phyloP scores from a whole-genome alignment of 371 early-diverging fungal genomes.

The Chytridium lagenaria region DNA sequence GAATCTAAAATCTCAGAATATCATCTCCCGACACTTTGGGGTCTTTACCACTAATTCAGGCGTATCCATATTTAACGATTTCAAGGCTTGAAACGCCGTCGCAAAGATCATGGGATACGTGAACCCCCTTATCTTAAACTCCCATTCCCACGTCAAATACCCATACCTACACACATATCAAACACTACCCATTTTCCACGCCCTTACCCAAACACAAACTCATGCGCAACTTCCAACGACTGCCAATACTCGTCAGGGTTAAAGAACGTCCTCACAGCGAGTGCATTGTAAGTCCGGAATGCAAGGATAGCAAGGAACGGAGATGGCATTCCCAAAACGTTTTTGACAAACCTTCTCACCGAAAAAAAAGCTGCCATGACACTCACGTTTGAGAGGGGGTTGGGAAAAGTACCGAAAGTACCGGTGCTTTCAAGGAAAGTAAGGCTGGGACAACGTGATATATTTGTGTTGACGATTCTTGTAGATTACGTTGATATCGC shows the following conservation, averaged over 20 bases:
- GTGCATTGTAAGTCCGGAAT: constrained; percentile 40
- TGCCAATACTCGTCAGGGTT: constrained; percentile 95
- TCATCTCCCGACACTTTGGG: background rate
- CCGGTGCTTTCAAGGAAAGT: background rate
- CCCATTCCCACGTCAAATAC: constrained; percentile 94
- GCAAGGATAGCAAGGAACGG: constrained; percentile 6
- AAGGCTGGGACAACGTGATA: too few relatives aligned
- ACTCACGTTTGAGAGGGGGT: too few relatives aligned
- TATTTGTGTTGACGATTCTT: too few relatives aligned
- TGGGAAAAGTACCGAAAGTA: too few relatives aligned
- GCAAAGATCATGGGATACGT: constrained; percentile 83
- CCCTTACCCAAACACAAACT: constrained; percentile 75
- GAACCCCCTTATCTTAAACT: constrained; percentile 68
- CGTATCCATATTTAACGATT: constrained; percentile 66
- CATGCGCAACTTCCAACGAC: constrained; percentile 83
- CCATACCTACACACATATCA: constrained; percentile 63
- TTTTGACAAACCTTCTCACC: too few relatives aligned
- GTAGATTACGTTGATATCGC: too few relatives aligned
- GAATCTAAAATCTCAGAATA: constrained; percentile 51
- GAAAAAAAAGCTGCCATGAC: too few relatives aligned
- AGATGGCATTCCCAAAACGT: too few relatives aligned
- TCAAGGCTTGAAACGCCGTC: constrained; percentile 66
- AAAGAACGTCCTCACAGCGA: constrained; percentile 72
- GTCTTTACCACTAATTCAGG: constrained; percentile 59
- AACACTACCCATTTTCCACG: too few relatives aligned